Evolutionary conservation across 805 yeast genomes (phyloP).

Genomic region (Candida maltosa): DNA sequence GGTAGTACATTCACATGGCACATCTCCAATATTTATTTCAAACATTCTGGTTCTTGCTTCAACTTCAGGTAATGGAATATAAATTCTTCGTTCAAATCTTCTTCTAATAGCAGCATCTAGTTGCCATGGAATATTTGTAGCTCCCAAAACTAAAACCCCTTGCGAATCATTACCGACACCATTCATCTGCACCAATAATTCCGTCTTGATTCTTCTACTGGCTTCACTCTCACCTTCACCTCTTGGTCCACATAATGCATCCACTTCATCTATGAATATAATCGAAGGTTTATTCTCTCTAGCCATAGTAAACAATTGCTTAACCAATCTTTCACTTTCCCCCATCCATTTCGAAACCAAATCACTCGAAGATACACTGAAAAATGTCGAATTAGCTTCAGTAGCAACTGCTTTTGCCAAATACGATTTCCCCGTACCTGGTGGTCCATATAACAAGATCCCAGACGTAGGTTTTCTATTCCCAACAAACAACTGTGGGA

Average conservation of each 20-base stretch:
- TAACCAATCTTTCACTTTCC: conserved; percentile 92
- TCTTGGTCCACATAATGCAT: conserved; percentile 95
- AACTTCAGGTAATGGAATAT: conserved; percentile 91
- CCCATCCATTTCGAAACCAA: conserved; percentile 99
- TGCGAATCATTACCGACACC: conserved; percentile 95
- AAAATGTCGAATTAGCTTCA: conserved; percentile 95
- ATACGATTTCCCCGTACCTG: conserved; percentile 97
- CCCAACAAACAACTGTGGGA: conserved; percentile 93
- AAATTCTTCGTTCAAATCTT: conserved; percentile 92
- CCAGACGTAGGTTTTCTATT: conserved; percentile 92
- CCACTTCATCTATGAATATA: conserved; percentile 96
- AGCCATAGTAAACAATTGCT: conserved; percentile 93
- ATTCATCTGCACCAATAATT: conserved; percentile 94
- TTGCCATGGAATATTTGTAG: conserved; percentile 99
- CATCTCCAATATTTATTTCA: conserved; percentile 85
- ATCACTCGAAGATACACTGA: conserved; percentile 94
- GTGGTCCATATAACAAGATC: conserved; percentile 65
- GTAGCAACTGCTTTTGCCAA: conserved; percentile 98
- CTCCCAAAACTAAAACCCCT: conserved; percentile 93
- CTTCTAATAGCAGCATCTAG: conserved; percentile 95
- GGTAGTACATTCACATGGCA: conserved; percentile 73
- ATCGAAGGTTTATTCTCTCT: conserved; percentile 94
- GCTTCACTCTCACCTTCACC: conserved; percentile 99
- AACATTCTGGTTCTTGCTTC: conserved; percentile 92
- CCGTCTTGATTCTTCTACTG: conserved; percentile 92